Evolutionary conservation across 1,284 basidiomycete genomes (phyloP), one percentile per base, ranked within the genome.

Genomic region (Cryptococcus floricola): DNA sequence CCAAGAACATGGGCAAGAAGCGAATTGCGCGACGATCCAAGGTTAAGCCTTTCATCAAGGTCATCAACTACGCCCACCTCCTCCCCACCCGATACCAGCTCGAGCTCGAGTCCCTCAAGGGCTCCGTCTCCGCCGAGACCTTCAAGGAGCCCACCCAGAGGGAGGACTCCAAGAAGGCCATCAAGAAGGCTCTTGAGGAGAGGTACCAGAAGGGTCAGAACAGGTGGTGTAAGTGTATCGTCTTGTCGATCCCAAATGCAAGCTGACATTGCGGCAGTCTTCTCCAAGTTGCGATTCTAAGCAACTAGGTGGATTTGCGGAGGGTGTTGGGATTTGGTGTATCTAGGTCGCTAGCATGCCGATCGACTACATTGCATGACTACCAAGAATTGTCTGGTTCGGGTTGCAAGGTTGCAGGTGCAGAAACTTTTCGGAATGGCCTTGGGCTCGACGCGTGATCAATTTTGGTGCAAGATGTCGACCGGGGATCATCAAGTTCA

Each of bases 11-110:
- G 93, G 91, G 93, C 68, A 85, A 89, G 77, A 97, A 95, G 85
- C 91, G 89, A 80, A 79, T 96, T 63, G 84, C 87, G 69, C 84
- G 83, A 80, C 84, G 93, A 81, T 91, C 85, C 81, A 93, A 92
- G 81, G 87, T 97, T 78, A 97, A 97, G 85, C 93, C 93, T 68
- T 97, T 97, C 80, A 92, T 97, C 84, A 96, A 96, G 86, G 92
- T 94, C 62, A 80, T 96, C 79, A 97, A 97, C 86, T 96, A 96
- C 83, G 89, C 91, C 60, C 93, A 97, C 80, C 83, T 97, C 62
- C 94, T 96, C 87, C 93, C 93, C 54, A 97, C 93, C 66, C 92
- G 94, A 78, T 97, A 97, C 80, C 87, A 89, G 61, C 84, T 97
- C 71, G 93, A 97, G 78, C 82, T 97, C 71, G 93, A 97, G 79